Evolutionary conservation across 352 stramenopile genomes (phyloP).

Genomic region (Elongisporangium prolatum): DNA sequence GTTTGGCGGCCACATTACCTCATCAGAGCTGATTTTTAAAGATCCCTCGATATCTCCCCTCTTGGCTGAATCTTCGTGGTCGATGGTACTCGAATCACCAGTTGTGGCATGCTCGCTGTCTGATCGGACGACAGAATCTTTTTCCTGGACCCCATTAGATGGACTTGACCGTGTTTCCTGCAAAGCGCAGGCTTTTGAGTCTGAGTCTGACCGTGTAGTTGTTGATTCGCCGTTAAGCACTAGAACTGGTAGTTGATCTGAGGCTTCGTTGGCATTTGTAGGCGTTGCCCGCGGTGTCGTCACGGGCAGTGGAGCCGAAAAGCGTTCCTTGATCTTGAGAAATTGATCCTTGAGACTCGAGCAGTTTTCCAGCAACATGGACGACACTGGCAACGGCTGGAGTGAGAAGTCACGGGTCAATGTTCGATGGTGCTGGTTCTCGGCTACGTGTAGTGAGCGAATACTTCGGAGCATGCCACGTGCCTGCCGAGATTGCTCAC

Average conservation of each 20-base stretch:
- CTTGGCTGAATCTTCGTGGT: neutral
- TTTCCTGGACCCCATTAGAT: neutral
- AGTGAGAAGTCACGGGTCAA: constrained; percentile 59
- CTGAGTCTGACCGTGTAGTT: neutral
- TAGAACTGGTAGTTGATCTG: neutral
- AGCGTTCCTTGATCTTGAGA: constrained; percentile 74
- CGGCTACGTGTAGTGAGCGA: constrained; percentile 19
- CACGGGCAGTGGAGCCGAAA: constrained; percentile 24
- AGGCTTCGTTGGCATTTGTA: neutral
- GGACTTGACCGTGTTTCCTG: neutral
- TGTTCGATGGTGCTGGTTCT: constrained; percentile 22
- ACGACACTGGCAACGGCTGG: constrained; percentile 28
- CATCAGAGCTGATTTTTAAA: constrained; percentile 13
- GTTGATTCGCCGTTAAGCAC: neutral
- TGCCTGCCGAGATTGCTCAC: constrained; percentile 1
- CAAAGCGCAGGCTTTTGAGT: neutral
- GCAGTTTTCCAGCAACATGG: constrained; percentile 53
- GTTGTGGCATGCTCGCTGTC: neutral
- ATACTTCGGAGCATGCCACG: constrained; percentile 22
- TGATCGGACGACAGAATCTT: neutral
- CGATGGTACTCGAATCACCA: neutral
- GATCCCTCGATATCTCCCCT: constrained; percentile 14
- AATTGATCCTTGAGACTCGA: constrained; percentile 79
- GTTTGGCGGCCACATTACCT: constrained; percentile 36
- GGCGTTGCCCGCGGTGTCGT: neutral